Base-by-base conservation (phyloP, 1,284 basidiomycete genomes). In the Naganishia liquefaciens region DNA sequence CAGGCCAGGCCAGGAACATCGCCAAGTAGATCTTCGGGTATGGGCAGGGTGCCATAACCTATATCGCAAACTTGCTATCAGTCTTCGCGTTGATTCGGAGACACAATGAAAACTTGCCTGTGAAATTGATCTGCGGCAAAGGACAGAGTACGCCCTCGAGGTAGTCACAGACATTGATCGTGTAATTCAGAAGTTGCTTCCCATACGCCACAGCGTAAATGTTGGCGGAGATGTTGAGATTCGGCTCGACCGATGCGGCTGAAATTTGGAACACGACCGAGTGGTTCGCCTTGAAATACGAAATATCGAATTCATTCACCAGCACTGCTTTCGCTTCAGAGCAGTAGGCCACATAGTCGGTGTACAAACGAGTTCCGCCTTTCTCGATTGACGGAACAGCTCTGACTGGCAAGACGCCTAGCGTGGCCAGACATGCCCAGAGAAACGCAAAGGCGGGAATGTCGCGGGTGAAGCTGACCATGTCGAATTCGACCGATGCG, bases 271-370 rank as follows among this genome's bases (percentile, higher is more conserved):
- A 79, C 37, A 70, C 68, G 46, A 71, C 70, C 2, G 75, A 76
- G 21, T 84, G 77, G 73, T 92, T 93, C 64, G 80, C 73, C 53
- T 84, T 82, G 70, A 87, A 86, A 76, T 90, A 93, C 10, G 84
- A 81, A 65, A 93, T 80, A 72, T 91, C 86, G 74, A 94, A 90
- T 70, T 87, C 84, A 76, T 91, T 85, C 53, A 94, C 83, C 71
- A 92, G 85, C 68, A 94, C 82, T 40, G 86, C 84, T 75, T 87
- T 86, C 47, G 90, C 88, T 46, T 89, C 87, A 58, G 87, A 82
- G 79, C 91, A 94, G 76, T 93, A 93, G 21, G 90, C 88, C 70
- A 93, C 90, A 60, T 90, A 89, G 49, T 90, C 90, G 44, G 91
- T 91, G 77, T 88, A 88, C 88, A 55, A 33, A 10, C 57, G 57